Conservation (phyloP, 192 early-diverging fungal genomes). For the Coemansia sp. region DNA sequence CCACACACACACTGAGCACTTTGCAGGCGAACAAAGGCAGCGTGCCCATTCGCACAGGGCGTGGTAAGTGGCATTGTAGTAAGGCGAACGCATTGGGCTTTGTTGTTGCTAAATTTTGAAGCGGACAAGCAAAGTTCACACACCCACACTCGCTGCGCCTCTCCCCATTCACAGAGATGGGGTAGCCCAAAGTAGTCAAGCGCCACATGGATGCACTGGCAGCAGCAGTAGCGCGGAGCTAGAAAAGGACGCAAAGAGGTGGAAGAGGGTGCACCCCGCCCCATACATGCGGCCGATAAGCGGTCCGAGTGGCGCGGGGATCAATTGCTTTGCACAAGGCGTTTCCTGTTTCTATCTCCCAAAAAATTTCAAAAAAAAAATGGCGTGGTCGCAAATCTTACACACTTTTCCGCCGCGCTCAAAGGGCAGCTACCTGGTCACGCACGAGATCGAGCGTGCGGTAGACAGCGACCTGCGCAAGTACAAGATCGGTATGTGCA, state of each 20-base stretch:
- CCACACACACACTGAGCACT: neutral
- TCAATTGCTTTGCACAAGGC: too few species aligned
- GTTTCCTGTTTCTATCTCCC: too few species aligned
- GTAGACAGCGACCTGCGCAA: constrained; percentile 57
- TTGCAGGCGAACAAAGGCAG: neutral
- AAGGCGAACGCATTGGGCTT: neutral
- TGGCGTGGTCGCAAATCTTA: constrained; percentile 64
- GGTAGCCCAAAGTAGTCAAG: constrained; percentile 8
- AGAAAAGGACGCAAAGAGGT: too few species aligned
- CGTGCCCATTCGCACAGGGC: neutral
- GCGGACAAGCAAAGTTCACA: neutral
- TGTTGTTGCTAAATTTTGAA: neutral
- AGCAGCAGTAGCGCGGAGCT: too few species aligned
- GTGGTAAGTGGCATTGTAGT: neutral
- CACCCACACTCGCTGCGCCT: constrained; percentile 3
- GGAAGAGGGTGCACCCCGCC: too few species aligned
- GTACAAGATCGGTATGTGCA: constrained; percentile 76
- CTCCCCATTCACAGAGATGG: neutral
- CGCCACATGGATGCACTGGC: too few species aligned
- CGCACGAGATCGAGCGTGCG: constrained; percentile 58
- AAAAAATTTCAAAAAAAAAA: neutral
- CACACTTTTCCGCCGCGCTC: constrained; percentile 58
- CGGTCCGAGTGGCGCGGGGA: too few species aligned
- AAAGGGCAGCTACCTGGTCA: constrained; percentile 77
- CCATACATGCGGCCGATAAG: too few species aligned